A percentile compares a stretch with the other conserved stretches of the same genome.
phyloP scores from a whole-genome alignment of 202 grass and related monocot genomes.

The Carex sylvatica region DNA sequence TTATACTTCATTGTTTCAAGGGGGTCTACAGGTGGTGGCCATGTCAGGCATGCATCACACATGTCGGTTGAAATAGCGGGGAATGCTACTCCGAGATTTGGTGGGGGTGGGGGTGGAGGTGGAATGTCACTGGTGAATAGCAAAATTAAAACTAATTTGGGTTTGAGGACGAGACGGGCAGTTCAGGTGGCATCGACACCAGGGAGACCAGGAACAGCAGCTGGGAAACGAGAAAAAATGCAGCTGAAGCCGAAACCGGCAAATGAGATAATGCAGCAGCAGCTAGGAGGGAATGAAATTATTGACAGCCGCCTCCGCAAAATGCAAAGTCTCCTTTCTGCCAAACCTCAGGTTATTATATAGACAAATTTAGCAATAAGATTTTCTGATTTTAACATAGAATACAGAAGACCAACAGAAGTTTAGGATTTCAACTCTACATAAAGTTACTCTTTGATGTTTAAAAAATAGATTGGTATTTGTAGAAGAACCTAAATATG shows the following conservation, averaged over 20 bases:
- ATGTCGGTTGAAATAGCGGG: neutral
- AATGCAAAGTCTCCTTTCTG: conserved; percentile 41
- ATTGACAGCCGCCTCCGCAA: conserved; percentile 50
- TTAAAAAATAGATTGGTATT: conserved; percentile 12
- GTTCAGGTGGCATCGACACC: conserved; percentile 17
- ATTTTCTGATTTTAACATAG: conserved; percentile 3
- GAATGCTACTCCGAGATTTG: neutral
- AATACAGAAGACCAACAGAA: neutral
- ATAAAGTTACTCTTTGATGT: conserved; percentile 2
- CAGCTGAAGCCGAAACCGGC: conserved; percentile 33
- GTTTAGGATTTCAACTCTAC: neutral
- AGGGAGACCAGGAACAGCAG: conserved; percentile 8
- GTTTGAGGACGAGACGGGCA: conserved; percentile 37
- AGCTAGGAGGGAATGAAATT: conserved; percentile 56
- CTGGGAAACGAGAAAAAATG: conserved; percentile 26
- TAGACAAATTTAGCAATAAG: neutral
- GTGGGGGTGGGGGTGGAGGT: conserved; percentile 6
- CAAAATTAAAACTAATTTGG: conserved; percentile 49
- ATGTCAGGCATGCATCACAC: conserved; percentile 5
- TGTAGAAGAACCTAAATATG: neutral
- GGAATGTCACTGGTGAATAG: conserved; percentile 51
- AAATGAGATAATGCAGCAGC: conserved; percentile 64
- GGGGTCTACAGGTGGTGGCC: conserved; percentile 18
- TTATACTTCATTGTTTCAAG: conserved; percentile 57
- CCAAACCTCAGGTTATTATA: conserved; percentile 37